Percentiles rank a stretch among this genome's conserved stretches.
Conservation (phyloP, 2,329 filamentous ascomycete species). For the Fusarium continuum region DNA sequence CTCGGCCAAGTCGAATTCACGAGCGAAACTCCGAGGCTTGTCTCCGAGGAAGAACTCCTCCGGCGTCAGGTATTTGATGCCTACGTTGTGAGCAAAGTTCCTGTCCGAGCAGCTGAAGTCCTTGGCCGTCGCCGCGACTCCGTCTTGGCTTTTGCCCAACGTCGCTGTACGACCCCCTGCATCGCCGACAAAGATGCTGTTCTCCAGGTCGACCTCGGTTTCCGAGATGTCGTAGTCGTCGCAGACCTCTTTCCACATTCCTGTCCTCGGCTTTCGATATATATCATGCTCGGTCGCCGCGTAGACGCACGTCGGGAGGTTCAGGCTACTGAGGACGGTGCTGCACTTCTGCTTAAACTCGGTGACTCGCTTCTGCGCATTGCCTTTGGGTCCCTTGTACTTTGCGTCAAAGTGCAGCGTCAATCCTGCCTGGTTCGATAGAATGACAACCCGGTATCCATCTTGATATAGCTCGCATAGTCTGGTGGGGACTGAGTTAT, state of each 20-base stretch:
- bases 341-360: constrained; percentile 86
- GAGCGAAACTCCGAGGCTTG: constrained; percentile 69
- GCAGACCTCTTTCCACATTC: constrained; percentile 81
- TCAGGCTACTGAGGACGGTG: constrained; percentile 74
- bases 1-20: constrained; percentile 75
- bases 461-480: constrained; percentile 74
- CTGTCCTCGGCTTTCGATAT: constrained; percentile 85
- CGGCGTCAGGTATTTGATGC: constrained; percentile 82
- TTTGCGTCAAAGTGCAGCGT: constrained; percentile 79
- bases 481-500: constrained; percentile 71
- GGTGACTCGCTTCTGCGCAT: constrained; percentile 68
- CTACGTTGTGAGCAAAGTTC: constrained; percentile 86
- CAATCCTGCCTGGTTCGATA: constrained; percentile 91
- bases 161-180: constrained; percentile 70
- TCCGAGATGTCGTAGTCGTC: constrained; percentile 67
- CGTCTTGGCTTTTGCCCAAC: constrained; percentile 34
- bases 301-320: constrained; percentile 82
- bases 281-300: constrained; percentile 85
- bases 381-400: constrained; percentile 66
- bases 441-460: constrained; percentile 78
- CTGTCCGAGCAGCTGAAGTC: constrained; percentile 75
- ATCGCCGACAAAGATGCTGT: constrained; percentile 90
- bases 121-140: constrained; percentile 50
- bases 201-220: constrained; percentile 70
- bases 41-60: constrained; percentile 89